Percentiles rank a stretch among this genome's conserved stretches.
Evolutionary conservation across 768 basidiomycete genomes (phyloP).

Genomic region (Termitomyces sp.): DNA sequence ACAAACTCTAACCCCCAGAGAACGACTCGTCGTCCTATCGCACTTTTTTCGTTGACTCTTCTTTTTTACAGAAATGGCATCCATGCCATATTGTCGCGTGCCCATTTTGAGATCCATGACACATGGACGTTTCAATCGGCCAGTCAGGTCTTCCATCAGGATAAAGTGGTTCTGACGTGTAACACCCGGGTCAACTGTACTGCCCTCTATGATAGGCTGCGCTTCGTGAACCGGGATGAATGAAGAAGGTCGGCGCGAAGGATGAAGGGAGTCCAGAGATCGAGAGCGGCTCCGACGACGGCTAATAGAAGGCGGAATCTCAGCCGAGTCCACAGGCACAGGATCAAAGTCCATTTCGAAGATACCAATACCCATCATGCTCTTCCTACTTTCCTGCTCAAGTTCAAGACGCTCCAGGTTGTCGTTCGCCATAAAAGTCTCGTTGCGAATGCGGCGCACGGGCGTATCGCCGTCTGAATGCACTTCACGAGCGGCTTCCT

Average conservation of each 20-base stretch:
- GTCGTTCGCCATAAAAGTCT: conserved; percentile 40
- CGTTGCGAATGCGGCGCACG: conserved; percentile 68
- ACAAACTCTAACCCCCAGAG: conserved; percentile 89
- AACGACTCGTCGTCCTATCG: conserved; percentile 90
- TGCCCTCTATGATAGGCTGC: conserved; percentile 33
- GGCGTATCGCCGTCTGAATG: conserved; percentile 33
- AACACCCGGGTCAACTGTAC: conserved; percentile 40
- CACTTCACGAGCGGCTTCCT: conserved; percentile 39
- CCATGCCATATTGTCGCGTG: conserved; percentile 97
- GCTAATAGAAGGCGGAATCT: conserved; percentile 31
- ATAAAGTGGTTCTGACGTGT: conserved; percentile 97
- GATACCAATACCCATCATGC: conserved; percentile 31
- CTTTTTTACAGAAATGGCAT: conserved; percentile 90
- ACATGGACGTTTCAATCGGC: conserved; percentile 85
- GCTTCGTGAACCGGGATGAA: conserved; percentile 22
- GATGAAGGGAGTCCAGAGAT: conserved; percentile 34
- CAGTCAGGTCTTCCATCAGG: conserved; percentile 98
- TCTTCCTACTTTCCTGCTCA: conserved; percentile 26
- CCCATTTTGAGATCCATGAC: conserved; percentile 99
- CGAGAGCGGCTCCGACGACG: conserved; percentile 47
- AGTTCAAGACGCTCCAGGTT: conserved; percentile 31
- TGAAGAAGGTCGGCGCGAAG: conserved; percentile 25
- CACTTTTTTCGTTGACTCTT: conserved; percentile 99
- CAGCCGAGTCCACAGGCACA: conserved; percentile 15
- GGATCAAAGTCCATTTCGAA: conserved; percentile 46